Conservation (phyloP, 495 filamentous ascomycete species). For the Geoglossum glabrum region DNA sequence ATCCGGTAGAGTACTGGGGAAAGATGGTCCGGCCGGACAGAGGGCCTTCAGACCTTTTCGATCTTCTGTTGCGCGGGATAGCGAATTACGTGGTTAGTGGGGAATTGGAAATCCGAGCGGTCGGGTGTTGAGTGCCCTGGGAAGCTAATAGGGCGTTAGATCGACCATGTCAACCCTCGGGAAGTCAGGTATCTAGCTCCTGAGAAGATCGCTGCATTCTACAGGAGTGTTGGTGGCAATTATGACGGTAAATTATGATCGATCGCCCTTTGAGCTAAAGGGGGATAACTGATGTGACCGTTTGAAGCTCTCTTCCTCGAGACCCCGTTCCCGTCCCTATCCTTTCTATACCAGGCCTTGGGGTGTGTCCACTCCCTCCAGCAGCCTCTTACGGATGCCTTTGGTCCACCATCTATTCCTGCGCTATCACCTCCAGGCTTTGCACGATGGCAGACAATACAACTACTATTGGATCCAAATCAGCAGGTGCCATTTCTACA, state of each 20-base stretch:
- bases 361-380: constrained; percentile 66
- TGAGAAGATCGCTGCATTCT: constrained; percentile 69
- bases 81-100: constrained; percentile 60
- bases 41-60: constrained; percentile 50
- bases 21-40: constrained; percentile 69
- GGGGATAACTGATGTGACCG: background rate
- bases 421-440: constrained; percentile 69
- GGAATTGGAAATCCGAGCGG: background rate
- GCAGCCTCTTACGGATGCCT: constrained; percentile 49
- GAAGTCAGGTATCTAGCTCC: constrained; percentile 50
- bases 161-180: constrained; percentile 42
- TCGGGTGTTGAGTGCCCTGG: background rate
- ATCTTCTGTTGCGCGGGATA: constrained; percentile 60
- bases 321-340: constrained; percentile 51
- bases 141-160: constrained; percentile 18
- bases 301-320: constrained; percentile 47
- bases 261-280: background rate
- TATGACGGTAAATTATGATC: constrained; percentile 43
- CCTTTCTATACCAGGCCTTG: constrained; percentile 78
- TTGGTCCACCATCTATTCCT: constrained; percentile 53
- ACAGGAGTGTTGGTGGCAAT: constrained; percentile 71
- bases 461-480: constrained; percentile 69
- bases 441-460: constrained; percentile 84
- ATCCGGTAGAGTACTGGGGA: constrained; percentile 41
- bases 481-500: constrained; percentile 74